These are phyloP conservation scores for Talaromyces borbonicus DNA, from an alignment of 495 filamentous ascomycete genomes.

Conservation along the genomic window DNA sequence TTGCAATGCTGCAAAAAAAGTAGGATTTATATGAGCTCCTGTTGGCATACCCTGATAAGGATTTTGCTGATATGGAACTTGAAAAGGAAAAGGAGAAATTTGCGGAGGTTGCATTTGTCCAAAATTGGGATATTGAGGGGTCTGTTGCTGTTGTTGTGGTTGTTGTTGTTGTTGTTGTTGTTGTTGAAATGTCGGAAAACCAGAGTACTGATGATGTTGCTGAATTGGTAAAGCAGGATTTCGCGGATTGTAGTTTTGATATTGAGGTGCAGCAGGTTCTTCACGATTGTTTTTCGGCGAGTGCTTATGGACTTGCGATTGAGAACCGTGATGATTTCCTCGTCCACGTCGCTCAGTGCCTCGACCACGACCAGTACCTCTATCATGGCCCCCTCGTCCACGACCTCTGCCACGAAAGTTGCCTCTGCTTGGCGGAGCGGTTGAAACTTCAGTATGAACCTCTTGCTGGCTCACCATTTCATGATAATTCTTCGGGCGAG, in stretches of 20 bases:
- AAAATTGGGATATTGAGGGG: constrained; percentile 13
- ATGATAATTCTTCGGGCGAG: constrained; percentile 50
- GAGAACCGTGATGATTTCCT: constrained; percentile 20
- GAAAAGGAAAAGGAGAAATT: constrained; percentile 28
- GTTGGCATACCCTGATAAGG: constrained; percentile 28
- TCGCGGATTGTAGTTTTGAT: constrained; percentile 18
- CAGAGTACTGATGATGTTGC: constrained; percentile 20
- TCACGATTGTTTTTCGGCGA: constrained; percentile 28
- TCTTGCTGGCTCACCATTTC: constrained; percentile 40
- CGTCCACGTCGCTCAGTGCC: constrained; percentile 31
- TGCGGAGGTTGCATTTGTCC: constrained; percentile 19
- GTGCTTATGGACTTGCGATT: constrained; percentile 30
- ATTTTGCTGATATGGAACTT: constrained; percentile 30
- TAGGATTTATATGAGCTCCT: constrained; percentile 57
- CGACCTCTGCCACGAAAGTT: constrained; percentile 28
- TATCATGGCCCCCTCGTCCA: constrained; percentile 24
- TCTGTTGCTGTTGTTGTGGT: constrained; percentile 26
- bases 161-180: constrained; percentile 24
- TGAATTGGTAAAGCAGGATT: constrained; percentile 21
- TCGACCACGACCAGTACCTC: constrained; percentile 33
- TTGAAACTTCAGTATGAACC: constrained; percentile 34
- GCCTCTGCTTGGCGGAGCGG: constrained; percentile 2
- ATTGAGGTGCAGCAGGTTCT: constrained; percentile 13
- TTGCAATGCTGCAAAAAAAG: constrained; percentile 45
- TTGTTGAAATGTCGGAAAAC: constrained; percentile 12